These are phyloP conservation scores for Penicillium cataractarum DNA, from an alignment of 495 filamentous ascomycete genomes.

Conservation along the genomic window DNA sequence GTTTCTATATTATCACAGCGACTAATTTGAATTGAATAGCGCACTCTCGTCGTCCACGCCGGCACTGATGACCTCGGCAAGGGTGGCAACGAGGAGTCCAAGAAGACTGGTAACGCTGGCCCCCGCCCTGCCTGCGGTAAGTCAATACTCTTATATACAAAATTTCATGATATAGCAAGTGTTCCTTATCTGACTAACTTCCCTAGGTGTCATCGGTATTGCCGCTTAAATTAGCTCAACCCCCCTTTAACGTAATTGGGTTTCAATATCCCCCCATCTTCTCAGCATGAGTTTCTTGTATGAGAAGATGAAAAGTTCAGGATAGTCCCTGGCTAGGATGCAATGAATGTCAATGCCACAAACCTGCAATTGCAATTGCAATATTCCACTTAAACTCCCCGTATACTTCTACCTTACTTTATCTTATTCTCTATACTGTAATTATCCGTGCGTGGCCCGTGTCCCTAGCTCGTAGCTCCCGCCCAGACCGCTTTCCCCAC, in stretches of 20 bases:
- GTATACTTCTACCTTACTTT: no score
- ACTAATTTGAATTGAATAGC: slow-evolving; percentile 52
- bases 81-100: slow-evolving; percentile 87
- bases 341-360: slow-evolving; percentile 28
- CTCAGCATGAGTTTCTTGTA: neutral
- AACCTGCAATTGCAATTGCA: neutral
- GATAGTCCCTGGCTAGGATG: slow-evolving; percentile 31
- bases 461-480: slow-evolving; percentile 12
- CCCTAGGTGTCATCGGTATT: slow-evolving; percentile 84
- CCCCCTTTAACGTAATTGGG: slow-evolving; percentile 20
- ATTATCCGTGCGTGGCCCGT: neutral
- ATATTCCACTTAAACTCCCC: neutral
- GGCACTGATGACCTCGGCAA: slow-evolving; percentile 95
- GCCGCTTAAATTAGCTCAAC: slow-evolving; percentile 49
- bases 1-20: neutral
- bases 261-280: slow-evolving; percentile 21
- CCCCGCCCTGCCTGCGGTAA: slow-evolving; percentile 88
- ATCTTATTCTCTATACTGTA: no score
- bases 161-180: neutral
- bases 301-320: slow-evolving; percentile 27
- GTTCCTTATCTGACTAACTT: neutral
- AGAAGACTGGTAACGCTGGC: slow-evolving; percentile 97
- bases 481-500: slow-evolving; percentile 38
- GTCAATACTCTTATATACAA: slow-evolving; percentile 21
- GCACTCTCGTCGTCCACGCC: slow-evolving; percentile 91